These are phyloP conservation scores for Cryphonectria carpinicola DNA, from an alignment of 2,329 filamentous ascomycete genomes.

Conservation along the genomic window DNA sequence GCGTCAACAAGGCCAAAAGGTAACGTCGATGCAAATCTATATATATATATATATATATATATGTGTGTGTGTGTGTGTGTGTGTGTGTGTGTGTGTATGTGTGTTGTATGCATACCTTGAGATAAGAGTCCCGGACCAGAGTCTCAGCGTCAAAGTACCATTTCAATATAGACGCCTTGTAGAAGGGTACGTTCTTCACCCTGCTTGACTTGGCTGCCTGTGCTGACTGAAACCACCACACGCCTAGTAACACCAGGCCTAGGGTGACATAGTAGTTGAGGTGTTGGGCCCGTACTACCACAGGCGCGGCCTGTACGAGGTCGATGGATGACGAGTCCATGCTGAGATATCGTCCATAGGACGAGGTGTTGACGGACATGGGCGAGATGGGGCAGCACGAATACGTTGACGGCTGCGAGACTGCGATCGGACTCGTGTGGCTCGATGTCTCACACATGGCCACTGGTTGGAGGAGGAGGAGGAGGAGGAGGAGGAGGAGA, in stretches of 20 bases:
- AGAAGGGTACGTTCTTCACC: conserved; percentile 47
- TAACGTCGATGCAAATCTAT: not conserved
- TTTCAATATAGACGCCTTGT: conserved; percentile 51
- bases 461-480: not conserved
- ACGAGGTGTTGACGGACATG: conserved; percentile 33
- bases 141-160: conserved; percentile 57
- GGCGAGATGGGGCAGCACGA: conserved; percentile 21
- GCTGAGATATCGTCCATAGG: conserved; percentile 30
- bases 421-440: conserved; percentile 25
- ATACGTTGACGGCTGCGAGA: conserved; percentile 19
- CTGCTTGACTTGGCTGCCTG: conserved; percentile 37
- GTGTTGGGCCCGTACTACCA: conserved; percentile 37
- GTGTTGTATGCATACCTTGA: conserved; percentile 42
- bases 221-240: conserved; percentile 43
- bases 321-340: conserved; percentile 32
- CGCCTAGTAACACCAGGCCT: conserved; percentile 40
- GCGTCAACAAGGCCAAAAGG: not conserved
- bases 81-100: too few relatives aligned
- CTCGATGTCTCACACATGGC: conserved; percentile 24
- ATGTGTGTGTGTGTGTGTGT: too few relatives aligned
- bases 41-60: not conserved
- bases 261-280: conserved; percentile 49
- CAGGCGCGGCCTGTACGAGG: conserved; percentile 34
- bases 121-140: conserved; percentile 53
- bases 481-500: too few relatives aligned